These are phyloP conservation scores for Coffea humblotiana DNA, from an alignment of 305 asterid species.

Conservation along the genomic window DNA sequence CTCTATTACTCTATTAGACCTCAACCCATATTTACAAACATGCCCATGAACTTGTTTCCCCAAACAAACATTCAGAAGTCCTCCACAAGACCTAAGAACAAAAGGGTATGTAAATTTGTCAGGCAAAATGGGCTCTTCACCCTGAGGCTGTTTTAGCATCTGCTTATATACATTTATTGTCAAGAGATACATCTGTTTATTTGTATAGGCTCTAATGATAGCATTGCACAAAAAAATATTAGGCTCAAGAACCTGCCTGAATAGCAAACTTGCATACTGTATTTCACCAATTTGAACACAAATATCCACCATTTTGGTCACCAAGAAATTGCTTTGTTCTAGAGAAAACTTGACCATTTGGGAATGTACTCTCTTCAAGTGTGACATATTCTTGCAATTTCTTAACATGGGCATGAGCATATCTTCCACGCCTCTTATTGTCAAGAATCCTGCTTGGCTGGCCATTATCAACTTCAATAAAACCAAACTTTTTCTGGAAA, in stretches of 20 bases:
- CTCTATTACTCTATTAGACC: slow-evolving; percentile 33
- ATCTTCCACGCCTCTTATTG: slow-evolving; percentile 60
- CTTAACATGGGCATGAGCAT: slow-evolving; percentile 50
- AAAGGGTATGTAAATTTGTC: slow-evolving; percentile 77
- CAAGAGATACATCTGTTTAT: slow-evolving; percentile 35
- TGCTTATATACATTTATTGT: slow-evolving; percentile 43
- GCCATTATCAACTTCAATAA: slow-evolving; percentile 16
- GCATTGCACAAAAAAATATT: slow-evolving; percentile 62
- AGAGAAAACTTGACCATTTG: slow-evolving; percentile 61
- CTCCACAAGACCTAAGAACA: slow-evolving; percentile 70
- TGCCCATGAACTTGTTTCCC: slow-evolving; percentile 74
- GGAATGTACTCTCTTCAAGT: slow-evolving; percentile 65
- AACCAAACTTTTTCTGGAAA: background rate
- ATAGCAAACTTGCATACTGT: slow-evolving; percentile 56
- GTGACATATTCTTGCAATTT: slow-evolving; percentile 39
- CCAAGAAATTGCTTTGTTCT: slow-evolving; percentile 71
- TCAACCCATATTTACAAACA: slow-evolving; percentile 52
- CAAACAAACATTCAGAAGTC: slow-evolving; percentile 34
- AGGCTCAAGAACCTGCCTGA: slow-evolving; percentile 54
- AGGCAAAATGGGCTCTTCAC: slow-evolving; percentile 38
- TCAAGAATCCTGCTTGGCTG: slow-evolving; percentile 36
- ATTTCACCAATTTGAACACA: slow-evolving; percentile 63
- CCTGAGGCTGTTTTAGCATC: slow-evolving; percentile 35
- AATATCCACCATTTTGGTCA: slow-evolving; percentile 69
- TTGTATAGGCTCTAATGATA: slow-evolving; percentile 59